A percentile compares a stretch with the other conserved stretches of the same genome.
Evolutionary conservation across 2,329 filamentous ascomycete species (phyloP).

Genomic region (Macrophomina pseudophaseolina): DNA sequence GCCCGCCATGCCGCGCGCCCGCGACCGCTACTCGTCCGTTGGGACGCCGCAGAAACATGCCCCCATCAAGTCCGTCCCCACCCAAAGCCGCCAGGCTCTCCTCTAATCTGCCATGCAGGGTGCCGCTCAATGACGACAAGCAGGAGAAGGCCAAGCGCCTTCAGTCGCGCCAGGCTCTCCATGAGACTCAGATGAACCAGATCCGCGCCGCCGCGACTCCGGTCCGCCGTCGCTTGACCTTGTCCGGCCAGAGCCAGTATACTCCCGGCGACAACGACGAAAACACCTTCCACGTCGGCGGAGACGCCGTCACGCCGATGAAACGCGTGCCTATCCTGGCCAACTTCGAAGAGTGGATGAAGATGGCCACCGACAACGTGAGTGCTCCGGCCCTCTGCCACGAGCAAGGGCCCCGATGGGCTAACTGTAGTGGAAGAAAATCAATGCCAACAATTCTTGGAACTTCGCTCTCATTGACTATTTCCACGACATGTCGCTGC

Average conservation of each 20-base stretch:
- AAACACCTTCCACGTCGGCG: slow-evolving; percentile 67
- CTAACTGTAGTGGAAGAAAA: slow-evolving; percentile 53
- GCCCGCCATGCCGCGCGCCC: slow-evolving; percentile 61
- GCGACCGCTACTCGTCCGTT: slow-evolving; percentile 47
- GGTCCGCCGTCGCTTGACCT: slow-evolving; percentile 62
- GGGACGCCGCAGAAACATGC: slow-evolving; percentile 56
- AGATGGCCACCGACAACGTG: slow-evolving; percentile 96
- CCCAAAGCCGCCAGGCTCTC: not conserved
- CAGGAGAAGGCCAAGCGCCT: slow-evolving; percentile 88
- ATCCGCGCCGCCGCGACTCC: slow-evolving; percentile 82
- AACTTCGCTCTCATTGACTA: slow-evolving; percentile 99
- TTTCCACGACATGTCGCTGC: slow-evolving; percentile 97
- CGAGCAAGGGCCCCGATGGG: not conserved
- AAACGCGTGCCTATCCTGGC: slow-evolving; percentile 91
- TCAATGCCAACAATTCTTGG: slow-evolving; percentile 98
- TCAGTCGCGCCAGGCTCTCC: slow-evolving; percentile 83
- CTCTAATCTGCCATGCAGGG: slow-evolving; percentile 57
- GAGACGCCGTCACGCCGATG: slow-evolving; percentile 86
- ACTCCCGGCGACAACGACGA: slow-evolving; percentile 58
- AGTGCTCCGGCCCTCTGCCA: not conserved
- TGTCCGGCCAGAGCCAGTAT: slow-evolving; percentile 55
- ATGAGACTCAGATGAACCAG: slow-evolving; percentile 91
- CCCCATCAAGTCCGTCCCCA: slow-evolving; percentile 25
- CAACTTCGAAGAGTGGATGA: slow-evolving; percentile 99
- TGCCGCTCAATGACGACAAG: slow-evolving; percentile 94